A percentile compares a stretch with the other conserved stretches of the same genome.
These are phyloP conservation scores for Cylindrotheca closterium DNA, from an alignment of 108 stramenopile species.

Conservation along the genomic window DNA sequence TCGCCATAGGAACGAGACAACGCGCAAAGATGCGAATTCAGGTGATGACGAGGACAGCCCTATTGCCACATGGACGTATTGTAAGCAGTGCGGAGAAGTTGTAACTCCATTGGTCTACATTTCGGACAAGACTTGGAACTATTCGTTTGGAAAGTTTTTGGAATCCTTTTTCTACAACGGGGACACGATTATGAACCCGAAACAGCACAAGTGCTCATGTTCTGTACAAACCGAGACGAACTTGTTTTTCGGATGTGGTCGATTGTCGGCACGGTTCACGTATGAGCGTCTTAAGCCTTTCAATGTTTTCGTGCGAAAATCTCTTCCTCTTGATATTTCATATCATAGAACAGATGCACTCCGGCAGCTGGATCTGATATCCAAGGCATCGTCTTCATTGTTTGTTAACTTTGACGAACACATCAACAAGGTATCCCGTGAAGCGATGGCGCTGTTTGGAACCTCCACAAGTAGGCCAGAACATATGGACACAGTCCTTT, in stretches of 20 bases:
- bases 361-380: conserved; percentile 74
- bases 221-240: conserved; percentile 72
- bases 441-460: conserved; percentile 73
- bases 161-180: conserved; percentile 94
- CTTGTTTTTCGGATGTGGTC: conserved; percentile 89
- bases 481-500: conserved; percentile 81
- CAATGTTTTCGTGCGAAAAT: conserved; percentile 77
- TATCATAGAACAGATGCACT: conserved; percentile 71
- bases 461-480: conserved; percentile 68
- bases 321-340: conserved; percentile 76
- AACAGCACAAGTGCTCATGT: conserved; percentile 67
- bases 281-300: conserved; percentile 83
- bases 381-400: conserved; percentile 67
- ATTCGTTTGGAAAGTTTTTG: conserved; percentile 95
- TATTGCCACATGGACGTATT: conserved; percentile 94
- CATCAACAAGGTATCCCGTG: conserved; percentile 84
- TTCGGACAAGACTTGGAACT: conserved; percentile 93
- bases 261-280: conserved; percentile 87
- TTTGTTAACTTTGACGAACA: conserved; percentile 87
- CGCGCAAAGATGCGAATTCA: conserved; percentile 36
- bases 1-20: conserved; percentile 4
- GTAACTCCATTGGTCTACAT: conserved; percentile 85
- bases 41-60: conserved; percentile 50
- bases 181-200: conserved; percentile 72
- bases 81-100: conserved; percentile 79